Evolutionary conservation across 495 filamentous ascomycete species (phyloP).

Genomic region (Penicillium dipodomyicola): DNA sequence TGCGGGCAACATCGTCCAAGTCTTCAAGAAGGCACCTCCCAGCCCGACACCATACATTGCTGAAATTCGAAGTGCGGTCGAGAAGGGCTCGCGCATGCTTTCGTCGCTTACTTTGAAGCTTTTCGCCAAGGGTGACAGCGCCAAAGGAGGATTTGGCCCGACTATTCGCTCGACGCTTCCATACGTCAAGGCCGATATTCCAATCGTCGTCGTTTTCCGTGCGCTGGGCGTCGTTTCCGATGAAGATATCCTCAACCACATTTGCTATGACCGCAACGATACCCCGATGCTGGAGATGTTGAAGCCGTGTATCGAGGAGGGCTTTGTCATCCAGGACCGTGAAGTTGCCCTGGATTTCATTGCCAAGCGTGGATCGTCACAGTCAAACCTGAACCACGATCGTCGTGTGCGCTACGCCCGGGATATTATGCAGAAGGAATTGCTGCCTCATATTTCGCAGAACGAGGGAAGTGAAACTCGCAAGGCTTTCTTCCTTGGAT

Average conservation of each 20-base stretch:
- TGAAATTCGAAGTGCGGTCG: slow-evolving; percentile 92
- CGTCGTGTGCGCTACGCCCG: slow-evolving; percentile 86
- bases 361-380: slow-evolving; percentile 78
- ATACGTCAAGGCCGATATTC: slow-evolving; percentile 90
- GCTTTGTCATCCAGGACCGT: slow-evolving; percentile 90
- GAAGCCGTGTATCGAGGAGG: slow-evolving; percentile 94
- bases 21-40: slow-evolving; percentile 92
- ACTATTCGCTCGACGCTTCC: slow-evolving; percentile 86
- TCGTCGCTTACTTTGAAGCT: slow-evolving; percentile 87
- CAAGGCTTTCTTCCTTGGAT: slow-evolving; percentile 98
- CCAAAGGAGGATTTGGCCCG: slow-evolving; percentile 75
- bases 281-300: slow-evolving; percentile 97
- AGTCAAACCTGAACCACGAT: slow-evolving; percentile 68
- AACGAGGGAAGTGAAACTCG: slow-evolving; percentile 92
- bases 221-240: slow-evolving; percentile 95
- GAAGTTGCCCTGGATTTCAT: slow-evolving; percentile 97
- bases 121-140: slow-evolving; percentile 74
- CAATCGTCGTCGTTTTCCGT: slow-evolving; percentile 90
- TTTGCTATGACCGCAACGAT: slow-evolving; percentile 93
- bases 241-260: slow-evolving; percentile 95
- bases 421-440: slow-evolving; percentile 94
- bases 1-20: slow-evolving; percentile 96
- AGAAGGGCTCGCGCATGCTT: slow-evolving; percentile 92
- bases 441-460: slow-evolving; percentile 94
- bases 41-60: slow-evolving; percentile 87